These are phyloP conservation scores for Tylopilus plumbeoviolaceoides DNA, from an alignment of 768 basidiomycete genomes.

Conservation along the genomic window DNA sequence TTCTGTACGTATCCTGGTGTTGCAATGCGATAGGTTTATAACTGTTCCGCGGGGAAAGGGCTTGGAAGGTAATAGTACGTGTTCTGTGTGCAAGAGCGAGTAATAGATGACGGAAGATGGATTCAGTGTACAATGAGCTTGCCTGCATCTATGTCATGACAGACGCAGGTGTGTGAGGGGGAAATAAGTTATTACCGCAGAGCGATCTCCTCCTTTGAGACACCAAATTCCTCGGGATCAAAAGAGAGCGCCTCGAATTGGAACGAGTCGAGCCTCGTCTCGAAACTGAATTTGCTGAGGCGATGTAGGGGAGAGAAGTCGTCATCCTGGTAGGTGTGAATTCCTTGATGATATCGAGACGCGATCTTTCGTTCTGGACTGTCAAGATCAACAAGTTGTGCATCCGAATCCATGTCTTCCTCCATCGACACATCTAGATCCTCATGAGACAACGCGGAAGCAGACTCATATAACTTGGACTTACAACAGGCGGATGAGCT, in stretches of 20 bases:
- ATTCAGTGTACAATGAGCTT: slow-evolving; percentile 7
- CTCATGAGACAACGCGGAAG: slow-evolving; percentile 10
- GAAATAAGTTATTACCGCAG: slow-evolving; percentile 12
- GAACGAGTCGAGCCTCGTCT: slow-evolving; percentile 69
- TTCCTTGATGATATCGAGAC: slow-evolving; percentile 2
- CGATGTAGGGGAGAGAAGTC: slow-evolving; percentile 5
- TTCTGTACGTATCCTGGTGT: slow-evolving; percentile 5
- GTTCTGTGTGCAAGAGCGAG: slow-evolving; percentile 1
- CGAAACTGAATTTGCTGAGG: slow-evolving; percentile 44
- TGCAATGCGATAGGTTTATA: background rate
- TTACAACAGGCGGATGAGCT: background rate
- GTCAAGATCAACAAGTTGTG: slow-evolving; percentile 18
- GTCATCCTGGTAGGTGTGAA: background rate
- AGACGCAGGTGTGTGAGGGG: background rate
- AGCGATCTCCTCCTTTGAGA: slow-evolving; percentile 19
- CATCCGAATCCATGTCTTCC: slow-evolving; percentile 13
- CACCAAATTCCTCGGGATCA: slow-evolving; percentile 52
- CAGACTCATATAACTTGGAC: slow-evolving; percentile 9
- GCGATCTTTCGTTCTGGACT: slow-evolving; percentile 15
- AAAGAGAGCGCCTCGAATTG: slow-evolving; percentile 72
- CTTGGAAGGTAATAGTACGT: background rate
- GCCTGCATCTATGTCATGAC: background rate
- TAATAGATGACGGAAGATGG: background rate
- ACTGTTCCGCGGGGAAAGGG: slow-evolving; percentile 1
- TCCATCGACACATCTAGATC: slow-evolving; percentile 18